Evolutionary conservation across 768 basidiomycete genomes (phyloP).

Genomic region (Lactarius hatsudake): DNA sequence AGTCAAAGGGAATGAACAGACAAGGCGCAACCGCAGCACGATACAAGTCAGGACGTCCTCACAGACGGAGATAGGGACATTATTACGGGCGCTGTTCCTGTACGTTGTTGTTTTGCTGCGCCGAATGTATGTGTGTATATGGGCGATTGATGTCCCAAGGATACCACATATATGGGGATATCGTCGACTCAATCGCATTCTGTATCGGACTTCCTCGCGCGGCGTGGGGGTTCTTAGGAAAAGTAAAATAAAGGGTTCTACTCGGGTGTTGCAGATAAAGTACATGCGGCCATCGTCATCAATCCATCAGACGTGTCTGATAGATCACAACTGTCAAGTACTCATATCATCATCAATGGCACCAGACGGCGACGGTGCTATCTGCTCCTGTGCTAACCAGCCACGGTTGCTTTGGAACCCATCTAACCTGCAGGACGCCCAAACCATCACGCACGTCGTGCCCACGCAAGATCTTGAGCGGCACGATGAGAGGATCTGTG

Average conservation of each 20-base stretch:
- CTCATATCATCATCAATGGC: conserved; percentile 45
- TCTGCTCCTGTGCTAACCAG: conserved; percentile 90
- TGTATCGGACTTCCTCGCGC: conserved; percentile 18
- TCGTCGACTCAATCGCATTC: conserved; percentile 1
- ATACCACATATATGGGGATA: conserved; percentile 16
- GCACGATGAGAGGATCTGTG: conserved; percentile 97
- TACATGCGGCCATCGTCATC: conserved; percentile 2
- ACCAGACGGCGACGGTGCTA: conserved; percentile 86
- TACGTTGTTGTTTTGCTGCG: background rate
- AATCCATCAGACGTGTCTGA: conserved; percentile 4
- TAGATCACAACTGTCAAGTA: conserved; percentile 9
- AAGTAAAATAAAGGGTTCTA: background rate
- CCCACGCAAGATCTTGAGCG: conserved; percentile 93
- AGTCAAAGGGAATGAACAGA: conserved; percentile 57
- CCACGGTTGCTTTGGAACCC: conserved; percentile 92
- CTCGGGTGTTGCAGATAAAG: conserved; percentile 7
- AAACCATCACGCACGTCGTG: conserved; percentile 82
- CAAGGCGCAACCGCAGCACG: conserved; percentile 60
- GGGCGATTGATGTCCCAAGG: background rate
- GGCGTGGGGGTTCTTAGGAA: conserved; percentile 37
- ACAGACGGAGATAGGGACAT: conserved; percentile 59
- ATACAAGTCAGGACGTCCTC: conserved; percentile 67
- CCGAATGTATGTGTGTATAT: background rate
- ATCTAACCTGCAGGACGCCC: conserved; percentile 87
- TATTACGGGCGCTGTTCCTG: conserved; percentile 3